phyloP scores from a whole-genome alignment of 225 moss, liverwort and hornwort species.

The Pseudoscleropodium purum region DNA sequence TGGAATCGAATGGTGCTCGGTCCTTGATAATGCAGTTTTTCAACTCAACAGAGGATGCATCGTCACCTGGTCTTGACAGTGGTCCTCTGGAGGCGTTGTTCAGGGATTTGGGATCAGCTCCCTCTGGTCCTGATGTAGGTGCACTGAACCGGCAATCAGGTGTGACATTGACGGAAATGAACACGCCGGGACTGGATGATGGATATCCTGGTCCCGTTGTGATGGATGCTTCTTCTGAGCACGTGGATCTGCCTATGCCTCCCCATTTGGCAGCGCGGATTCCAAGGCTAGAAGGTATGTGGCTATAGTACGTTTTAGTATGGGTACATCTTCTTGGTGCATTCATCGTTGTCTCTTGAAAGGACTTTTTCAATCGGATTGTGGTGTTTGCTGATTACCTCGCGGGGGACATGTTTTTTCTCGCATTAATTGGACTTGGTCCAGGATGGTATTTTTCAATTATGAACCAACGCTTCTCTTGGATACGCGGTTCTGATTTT shows the following conservation, averaged over 20 bases:
- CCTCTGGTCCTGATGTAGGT: conserved; percentile 35
- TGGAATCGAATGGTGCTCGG: conserved; percentile 51
- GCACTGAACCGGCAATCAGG: conserved; percentile 51
- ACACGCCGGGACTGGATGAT: neutral
- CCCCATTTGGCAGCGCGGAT: conserved; percentile 18
- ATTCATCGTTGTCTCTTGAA: neutral
- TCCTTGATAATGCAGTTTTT: conserved; percentile 81
- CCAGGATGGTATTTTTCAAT: neutral
- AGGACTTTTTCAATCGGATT: neutral
- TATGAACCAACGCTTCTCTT: too few relatives aligned
- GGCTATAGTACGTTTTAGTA: too few relatives aligned
- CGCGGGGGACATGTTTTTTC: neutral
- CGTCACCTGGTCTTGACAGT: conserved; percentile 41
- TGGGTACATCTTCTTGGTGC: neutral
- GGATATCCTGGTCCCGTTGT: neutral
- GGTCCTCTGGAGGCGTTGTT: conserved; percentile 68
- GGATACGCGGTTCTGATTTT: neutral
- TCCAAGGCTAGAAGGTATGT: conserved; percentile 43
- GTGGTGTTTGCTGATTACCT: neutral
- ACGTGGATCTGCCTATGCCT: conserved; percentile 18
- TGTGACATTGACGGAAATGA: conserved; percentile 83
- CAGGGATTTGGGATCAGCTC: conserved; percentile 52
- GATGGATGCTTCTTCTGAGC: conserved; percentile 10
- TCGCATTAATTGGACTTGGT: neutral
- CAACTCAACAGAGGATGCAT: conserved; percentile 34